Base-by-base conservation (phyloP, 768 basidiomycete genomes). In the Lactarius evosmus region DNA sequence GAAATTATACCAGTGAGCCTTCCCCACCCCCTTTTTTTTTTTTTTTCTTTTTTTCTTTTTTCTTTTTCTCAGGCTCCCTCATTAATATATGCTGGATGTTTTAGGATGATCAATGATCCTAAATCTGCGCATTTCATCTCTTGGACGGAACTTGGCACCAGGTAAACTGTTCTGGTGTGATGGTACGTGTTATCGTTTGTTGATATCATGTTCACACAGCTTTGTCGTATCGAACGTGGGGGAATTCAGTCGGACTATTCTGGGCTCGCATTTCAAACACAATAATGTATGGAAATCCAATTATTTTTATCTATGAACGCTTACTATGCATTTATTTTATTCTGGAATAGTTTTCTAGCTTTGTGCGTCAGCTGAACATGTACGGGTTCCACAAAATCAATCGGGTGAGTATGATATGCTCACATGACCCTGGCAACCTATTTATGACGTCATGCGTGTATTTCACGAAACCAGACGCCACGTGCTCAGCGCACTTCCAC, bases 331-430 rank as follows among this genome's bases (percentile, higher is more conserved):
- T 38, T 38, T n/a, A 7, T 25, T 32, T 46, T 32, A 30, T 27
- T n/a, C n/a, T 49, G 22, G 22, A 27, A 9, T 71, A 96, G 87
- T 96, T 97, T 74, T 93, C 91, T 14, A 92, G 90, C 71, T 96
- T 97, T 73, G 93, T 95, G 59, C 86, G 95, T 68, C 94, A 96
- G 73, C 82, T 95, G 67, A 95, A 96, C 80, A 95, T 95, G 91
- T 96, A 95, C 71, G 93, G 93, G 30, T 96, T 95, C 75, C 92
- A 93, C 78, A 95, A 95, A 77, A 92, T 92, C 76, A 93, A 93
- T 74, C 82, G 91, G 76, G 88, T 91, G 62, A 66, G 83, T 79
- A 2, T 8, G 7, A 38, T 9, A 16, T 52, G 27, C 32, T 34
- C 67, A 60, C 55, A 56, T 65, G 63, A 50, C n/a, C 34, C 30